These are phyloP conservation scores for Fagopyrum tataricum DNA, from an alignment of 148 eudicot genomes.

Conservation along the genomic window DNA sequence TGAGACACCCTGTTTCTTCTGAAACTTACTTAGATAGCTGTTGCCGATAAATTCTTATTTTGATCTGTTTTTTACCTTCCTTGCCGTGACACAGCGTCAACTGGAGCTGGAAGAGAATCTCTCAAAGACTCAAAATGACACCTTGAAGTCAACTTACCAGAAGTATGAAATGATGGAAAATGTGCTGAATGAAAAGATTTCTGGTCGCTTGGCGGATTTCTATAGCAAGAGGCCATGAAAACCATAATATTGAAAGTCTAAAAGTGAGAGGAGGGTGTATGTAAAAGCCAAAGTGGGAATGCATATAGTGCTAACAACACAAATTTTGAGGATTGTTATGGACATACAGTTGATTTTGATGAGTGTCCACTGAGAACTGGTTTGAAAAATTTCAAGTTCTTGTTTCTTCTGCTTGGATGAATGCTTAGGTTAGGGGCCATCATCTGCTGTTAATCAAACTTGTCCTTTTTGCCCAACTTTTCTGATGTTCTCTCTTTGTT, in stretches of 20 bases:
- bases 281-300: background rate
- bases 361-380: background rate
- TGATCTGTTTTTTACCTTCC: background rate
- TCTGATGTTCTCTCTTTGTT: background rate
- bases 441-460: background rate
- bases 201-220: background rate
- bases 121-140: constrained; percentile 39
- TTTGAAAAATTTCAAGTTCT: background rate
- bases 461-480: background rate
- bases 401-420: background rate
- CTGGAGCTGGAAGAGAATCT: constrained; percentile 56
- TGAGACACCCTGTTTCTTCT: constrained; percentile 27
- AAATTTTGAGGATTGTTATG: background rate
- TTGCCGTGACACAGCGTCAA: constrained; percentile 29
- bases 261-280: background rate
- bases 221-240: background rate
- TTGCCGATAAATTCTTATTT: background rate
- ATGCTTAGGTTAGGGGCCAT: background rate
- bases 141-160: constrained; percentile 24
- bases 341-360: background rate
- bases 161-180: constrained; percentile 9
- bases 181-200: constrained; percentile 1
- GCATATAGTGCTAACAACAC: background rate
- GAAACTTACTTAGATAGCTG: background rate
- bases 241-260: background rate